A percentile compares a stretch with the other conserved stretches of the same genome.
phyloP scores from a whole-genome alignment of 805 yeast species.

The Jamesozyma rosinii region DNA sequence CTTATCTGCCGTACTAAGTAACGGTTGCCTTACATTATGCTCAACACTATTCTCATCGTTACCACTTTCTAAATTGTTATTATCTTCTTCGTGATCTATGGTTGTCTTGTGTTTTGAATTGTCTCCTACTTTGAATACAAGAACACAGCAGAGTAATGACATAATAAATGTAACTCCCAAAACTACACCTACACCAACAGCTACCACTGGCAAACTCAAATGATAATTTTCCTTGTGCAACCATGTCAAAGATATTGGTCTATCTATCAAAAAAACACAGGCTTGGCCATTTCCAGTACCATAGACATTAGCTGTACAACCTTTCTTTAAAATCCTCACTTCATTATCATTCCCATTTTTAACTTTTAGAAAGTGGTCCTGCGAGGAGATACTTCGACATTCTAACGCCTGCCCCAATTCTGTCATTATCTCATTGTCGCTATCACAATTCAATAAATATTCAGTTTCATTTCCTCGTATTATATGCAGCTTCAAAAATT shows the following conservation, averaged over 20 bases:
- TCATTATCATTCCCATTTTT: conserved; percentile 46
- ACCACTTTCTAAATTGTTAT: not conserved
- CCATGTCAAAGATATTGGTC: conserved; percentile 62
- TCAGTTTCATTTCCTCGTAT: conserved; percentile 49
- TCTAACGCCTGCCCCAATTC: conserved; percentile 36
- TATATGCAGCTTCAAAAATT: conserved; percentile 59
- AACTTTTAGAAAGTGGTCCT: conserved; percentile 34
- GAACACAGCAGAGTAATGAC: conserved; percentile 11
- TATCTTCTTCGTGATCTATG: not conserved
- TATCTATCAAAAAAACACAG: conserved; percentile 58
- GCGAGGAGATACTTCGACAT: conserved; percentile 35
- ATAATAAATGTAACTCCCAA: conserved; percentile 41
- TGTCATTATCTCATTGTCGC: conserved; percentile 31
- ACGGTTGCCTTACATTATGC: conserved; percentile 4
- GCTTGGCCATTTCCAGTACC: conserved; percentile 18
- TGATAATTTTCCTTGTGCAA: conserved; percentile 43
- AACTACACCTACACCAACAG: conserved; percentile 57
- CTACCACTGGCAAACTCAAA: conserved; percentile 56
- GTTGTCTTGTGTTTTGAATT: not conserved
- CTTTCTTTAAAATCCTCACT: conserved; percentile 50
- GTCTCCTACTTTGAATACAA: conserved; percentile 5
- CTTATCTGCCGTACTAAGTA: not conserved
- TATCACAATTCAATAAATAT: conserved; percentile 38
- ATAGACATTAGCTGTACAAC: conserved; percentile 39
- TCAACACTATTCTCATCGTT: not conserved